Base-by-base conservation (phyloP, 352 stramenopile genomes). In the Globisporangium ultimum region DNA sequence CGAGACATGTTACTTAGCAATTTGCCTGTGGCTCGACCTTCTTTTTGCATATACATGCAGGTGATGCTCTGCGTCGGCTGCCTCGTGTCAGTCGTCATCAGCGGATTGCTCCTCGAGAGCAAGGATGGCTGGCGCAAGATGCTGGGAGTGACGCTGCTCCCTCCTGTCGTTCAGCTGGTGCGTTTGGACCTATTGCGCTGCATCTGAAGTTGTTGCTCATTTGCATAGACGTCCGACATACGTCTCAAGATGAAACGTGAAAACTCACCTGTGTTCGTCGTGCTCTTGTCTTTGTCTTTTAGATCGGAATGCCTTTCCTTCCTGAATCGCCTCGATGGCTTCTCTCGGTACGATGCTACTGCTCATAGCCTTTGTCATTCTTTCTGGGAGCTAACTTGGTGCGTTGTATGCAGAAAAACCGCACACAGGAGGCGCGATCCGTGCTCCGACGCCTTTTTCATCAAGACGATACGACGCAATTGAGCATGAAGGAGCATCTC, bases 51-150 rank as follows among this genome's bases (percentile, higher is more conserved):
- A 36, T 1, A 10, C 0, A 14, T 40, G 20, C 22, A 83, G 74
- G 75, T 90, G 41, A 88, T 90, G 80, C 58, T 90, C 17, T 90
- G 80, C 40, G 68, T 90, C 21, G 80, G 80, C 21, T 90, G 80
- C 34, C 70, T 88, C 17, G 68, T 88, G 15, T 90, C 80, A 1
- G 73, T 90, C 53, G 48, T 80, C 11, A 68, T 85, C 36, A 86
- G 80, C 43, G 60, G 60, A 22, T 63, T 66, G 9, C 58, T 88
- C 1, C 57, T 86, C 51, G 52, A 64, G 34, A 76, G 47, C 22
- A 53, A 76, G 63, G 61, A 86, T 48, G 74, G 71, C 38, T 88
- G 78, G 78, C 68, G 76, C 42, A 76, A 81, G 51, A 90, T 90
- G 70, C 72, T 90, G 14, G 70, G 66, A 0, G 65, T 88, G 47